A percentile compares a stretch with the other conserved stretches of the same genome.
These are phyloP conservation scores for Phytophthora ramorum DNA, from an alignment of 352 stramenopile genomes.

Conservation along the genomic window DNA sequence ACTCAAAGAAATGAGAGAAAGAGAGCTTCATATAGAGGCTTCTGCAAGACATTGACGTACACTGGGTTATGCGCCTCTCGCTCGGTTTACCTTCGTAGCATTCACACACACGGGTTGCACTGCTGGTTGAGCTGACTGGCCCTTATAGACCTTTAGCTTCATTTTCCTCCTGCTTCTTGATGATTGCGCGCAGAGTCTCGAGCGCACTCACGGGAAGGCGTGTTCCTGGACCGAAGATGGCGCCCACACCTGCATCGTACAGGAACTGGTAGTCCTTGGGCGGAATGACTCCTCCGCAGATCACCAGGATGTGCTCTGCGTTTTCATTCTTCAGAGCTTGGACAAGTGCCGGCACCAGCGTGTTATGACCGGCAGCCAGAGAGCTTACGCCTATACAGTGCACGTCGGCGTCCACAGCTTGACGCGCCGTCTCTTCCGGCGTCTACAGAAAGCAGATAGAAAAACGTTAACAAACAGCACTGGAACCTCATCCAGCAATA, in stretches of 20 bases:
- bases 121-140: not conserved
- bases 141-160: slow-evolving; percentile 43
- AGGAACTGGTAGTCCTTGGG: slow-evolving; percentile 96
- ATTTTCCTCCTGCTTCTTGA: slow-evolving; percentile 62
- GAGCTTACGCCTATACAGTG: slow-evolving; percentile 93
- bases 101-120: not conserved
- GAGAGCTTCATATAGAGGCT: not conserved
- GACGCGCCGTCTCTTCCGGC: slow-evolving; percentile 60
- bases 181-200: slow-evolving; percentile 59
- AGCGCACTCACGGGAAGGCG: slow-evolving; percentile 87
- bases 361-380: slow-evolving; percentile 96
- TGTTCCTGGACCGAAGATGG: slow-evolving; percentile 96
- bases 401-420: slow-evolving; percentile 96
- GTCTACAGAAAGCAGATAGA: slow-evolving; percentile 33
- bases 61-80: not conserved
- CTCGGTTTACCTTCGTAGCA: not conserved
- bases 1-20: not conserved
- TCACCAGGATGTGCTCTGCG: slow-evolving; percentile 94
- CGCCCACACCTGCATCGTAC: slow-evolving; percentile 91
- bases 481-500: not conserved
- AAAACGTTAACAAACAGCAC: slow-evolving; percentile 1
- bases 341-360: slow-evolving; percentile 94
- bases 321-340: slow-evolving; percentile 92
- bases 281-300: slow-evolving; percentile 97
- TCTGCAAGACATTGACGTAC: slow-evolving; percentile 18